Evolutionary conservation across 352 stramenopile genomes (phyloP), one percentile per base, ranked within the genome.

Genomic region (Globisporangium viniferum): DNA sequence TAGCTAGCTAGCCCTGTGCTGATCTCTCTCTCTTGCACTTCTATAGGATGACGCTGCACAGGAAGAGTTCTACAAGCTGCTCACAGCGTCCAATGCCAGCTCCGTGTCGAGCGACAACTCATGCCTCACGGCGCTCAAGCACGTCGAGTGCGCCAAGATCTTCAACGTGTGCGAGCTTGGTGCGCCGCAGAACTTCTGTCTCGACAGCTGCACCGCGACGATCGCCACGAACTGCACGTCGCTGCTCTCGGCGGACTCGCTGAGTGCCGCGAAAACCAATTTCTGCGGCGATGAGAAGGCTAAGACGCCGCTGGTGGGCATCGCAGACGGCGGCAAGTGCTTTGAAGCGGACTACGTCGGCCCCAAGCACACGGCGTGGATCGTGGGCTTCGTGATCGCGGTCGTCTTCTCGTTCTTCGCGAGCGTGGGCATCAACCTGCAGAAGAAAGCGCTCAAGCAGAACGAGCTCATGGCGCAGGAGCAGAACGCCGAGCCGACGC

Each of bases 401-500:
- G 80, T 95, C 20, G 81, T 93, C 20, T 95, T 95, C 67, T 93
- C 84, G 2, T 93, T 95, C 60, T 73, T 95, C 22, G 84, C 82
- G 2, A 92, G 82, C 63, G 80, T 95, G 54, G 88, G 88, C 10
- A 95, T 95, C 64, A 95, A 95, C 49, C 62, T 95, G 62, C 88
- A 95, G 65, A 95, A 95, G 73, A 84, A 80, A n/a, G 84, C 88
- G 49, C 73, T 95, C 51, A 95, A 93, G 68, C 84, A 92, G 67
- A 94, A 90, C 59, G 88, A 95, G 29, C 62, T 91, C 2, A 69
- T 68, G n/a, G 79, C 78, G 1, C 67, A 82, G 22, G 80, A 93
- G 44, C 59, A 70, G 3, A 84, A 88, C 67, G 75, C 70, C 4
- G 66, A 83, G 36, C 79, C 81, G 0, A 71, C 79, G 18, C 83